Base-by-base conservation (phyloP, 306 rosid genomes). In the Astragalus membranaceus region DNA sequence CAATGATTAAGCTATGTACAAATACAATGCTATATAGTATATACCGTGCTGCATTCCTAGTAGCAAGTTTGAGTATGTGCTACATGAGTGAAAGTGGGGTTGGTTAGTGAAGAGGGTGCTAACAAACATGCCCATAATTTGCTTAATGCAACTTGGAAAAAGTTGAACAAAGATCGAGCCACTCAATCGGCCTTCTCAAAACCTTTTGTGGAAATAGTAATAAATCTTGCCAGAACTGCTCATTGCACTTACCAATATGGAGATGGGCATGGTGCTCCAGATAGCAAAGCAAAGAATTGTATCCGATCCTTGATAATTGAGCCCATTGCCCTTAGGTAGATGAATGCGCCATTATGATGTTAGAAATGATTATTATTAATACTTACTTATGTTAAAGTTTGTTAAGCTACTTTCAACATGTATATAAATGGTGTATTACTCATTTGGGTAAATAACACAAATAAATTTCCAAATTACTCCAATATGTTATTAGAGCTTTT, bases 201-300 rank as follows among this genome's bases (percentile, higher is more conserved):
- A 75, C 5, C 60, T 46, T 87, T 87, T 5, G 46, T 72, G 7
- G 83, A 73, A 61, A 74, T 15, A 57, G 46, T 69, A 13, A 53
- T 62, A 0, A 87, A 87, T 75, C 86, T 87, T 33, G 87, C 76
- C 23, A 76, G 85, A 78, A 79, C 81, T 69, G 67, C 89, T 14
- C 82, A 76, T 0, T 84, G 86, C 78, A 83, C 85, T 0, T 85
- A 87, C 56, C 82, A 78, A 10, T 3, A 80, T 68, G 96, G 91
- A 64, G 90, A 89, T 61, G 92, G 59, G 1, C 87, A 77, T 64
- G 85, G 92, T 32, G 81, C 80, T 0, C 92, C 88, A 0, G 78
- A 89, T 32, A 2, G 1, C 1, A 17, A 47, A 23, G 48, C 84
- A 15, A 75, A 56, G 39, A 78, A 78, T 57, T 70, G 73, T 14